These are phyloP conservation scores for Arthrobotrys sphaeroides DNA, from an alignment of 2,329 filamentous ascomycete species.

Conservation along the genomic window DNA sequence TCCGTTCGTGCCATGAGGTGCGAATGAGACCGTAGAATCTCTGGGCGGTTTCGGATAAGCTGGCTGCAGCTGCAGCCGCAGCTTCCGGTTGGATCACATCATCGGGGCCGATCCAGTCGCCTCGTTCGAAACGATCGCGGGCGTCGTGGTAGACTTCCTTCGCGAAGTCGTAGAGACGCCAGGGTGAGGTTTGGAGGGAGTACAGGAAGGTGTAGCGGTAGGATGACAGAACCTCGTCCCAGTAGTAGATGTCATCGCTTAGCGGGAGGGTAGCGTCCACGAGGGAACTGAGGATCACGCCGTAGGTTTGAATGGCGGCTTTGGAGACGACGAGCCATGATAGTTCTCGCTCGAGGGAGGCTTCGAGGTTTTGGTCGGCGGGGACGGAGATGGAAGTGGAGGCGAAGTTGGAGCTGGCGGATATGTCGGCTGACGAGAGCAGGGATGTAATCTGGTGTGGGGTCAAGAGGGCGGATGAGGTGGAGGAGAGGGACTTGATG, in stretches of 20 bases:
- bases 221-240: conserved; percentile 86
- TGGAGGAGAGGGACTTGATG: conserved; percentile 76
- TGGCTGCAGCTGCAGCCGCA: neutral
- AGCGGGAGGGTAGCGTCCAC: conserved; percentile 84
- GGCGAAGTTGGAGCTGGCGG: conserved; percentile 59
- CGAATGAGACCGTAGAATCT: conserved; percentile 83
- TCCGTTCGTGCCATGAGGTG: conserved; percentile 77
- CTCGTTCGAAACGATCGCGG: conserved; percentile 28
- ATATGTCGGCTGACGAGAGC: conserved; percentile 71
- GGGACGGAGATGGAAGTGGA: conserved; percentile 54
- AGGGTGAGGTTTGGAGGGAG: conserved; percentile 83
- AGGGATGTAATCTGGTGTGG: conserved; percentile 70
- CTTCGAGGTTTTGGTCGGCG: conserved; percentile 59
- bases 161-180: conserved; percentile 76
- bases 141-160: conserved; percentile 75
- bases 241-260: conserved; percentile 91
- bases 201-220: conserved; percentile 82
- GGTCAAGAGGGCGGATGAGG: conserved; percentile 72
- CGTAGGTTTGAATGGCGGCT: conserved; percentile 89
- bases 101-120: conserved; percentile 26
- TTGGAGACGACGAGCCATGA: conserved; percentile 93
- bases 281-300: conserved; percentile 77
- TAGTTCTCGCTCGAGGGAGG: conserved; percentile 76
- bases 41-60: conserved; percentile 58
- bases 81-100: conserved; percentile 26